Evolutionary conservation across 306 rosid species (phyloP).

Genomic region (Casuarina glauca): DNA sequence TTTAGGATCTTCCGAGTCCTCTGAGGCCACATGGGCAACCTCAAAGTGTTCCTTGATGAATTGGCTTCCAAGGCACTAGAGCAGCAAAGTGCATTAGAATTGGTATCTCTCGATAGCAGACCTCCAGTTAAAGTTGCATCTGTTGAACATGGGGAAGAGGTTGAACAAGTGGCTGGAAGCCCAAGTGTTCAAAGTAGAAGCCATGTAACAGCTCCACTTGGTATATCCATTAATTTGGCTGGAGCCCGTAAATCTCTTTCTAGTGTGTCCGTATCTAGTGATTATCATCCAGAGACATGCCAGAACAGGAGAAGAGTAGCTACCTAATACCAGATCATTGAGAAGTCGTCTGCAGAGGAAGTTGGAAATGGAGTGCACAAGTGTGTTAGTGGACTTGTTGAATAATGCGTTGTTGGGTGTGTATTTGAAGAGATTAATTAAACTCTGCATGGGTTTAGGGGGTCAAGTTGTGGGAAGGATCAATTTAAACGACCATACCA

Average conservation of each 20-base stretch:
- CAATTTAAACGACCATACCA: constrained; percentile 29
- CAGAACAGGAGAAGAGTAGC: constrained; percentile 49
- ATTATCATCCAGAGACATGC: constrained; percentile 58
- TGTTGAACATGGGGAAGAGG: constrained; percentile 99
- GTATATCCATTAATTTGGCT: constrained; percentile 57
- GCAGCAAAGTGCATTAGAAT: constrained; percentile 88
- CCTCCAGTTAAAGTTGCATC: constrained; percentile 81
- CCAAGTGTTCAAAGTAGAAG: constrained; percentile 88
- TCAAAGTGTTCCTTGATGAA: constrained; percentile 44
- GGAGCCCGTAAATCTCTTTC: constrained; percentile 54
- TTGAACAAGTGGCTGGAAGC: constrained; percentile 83
- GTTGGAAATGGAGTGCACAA: constrained; percentile 66
- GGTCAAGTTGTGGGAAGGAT: constrained; percentile 44
- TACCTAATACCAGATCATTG: constrained; percentile 72
- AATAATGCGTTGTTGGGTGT: constrained; percentile 76
- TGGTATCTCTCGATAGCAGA: constrained; percentile 91
- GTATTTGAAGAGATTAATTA: constrained; percentile 80
- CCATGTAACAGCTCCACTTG: constrained; percentile 95
- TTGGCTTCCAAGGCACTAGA: constrained; percentile 54
- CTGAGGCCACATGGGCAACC: constrained; percentile 61
- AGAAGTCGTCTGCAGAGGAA: constrained; percentile 67
- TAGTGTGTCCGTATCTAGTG: constrained; percentile 39
- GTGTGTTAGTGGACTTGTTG: constrained; percentile 59
- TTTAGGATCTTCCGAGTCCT: constrained; percentile 50
- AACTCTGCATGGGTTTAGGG: constrained; percentile 60